These are phyloP conservation scores for Vaccinium darrowii DNA, from an alignment of 148 eudicot genomes.

Conservation along the genomic window DNA sequence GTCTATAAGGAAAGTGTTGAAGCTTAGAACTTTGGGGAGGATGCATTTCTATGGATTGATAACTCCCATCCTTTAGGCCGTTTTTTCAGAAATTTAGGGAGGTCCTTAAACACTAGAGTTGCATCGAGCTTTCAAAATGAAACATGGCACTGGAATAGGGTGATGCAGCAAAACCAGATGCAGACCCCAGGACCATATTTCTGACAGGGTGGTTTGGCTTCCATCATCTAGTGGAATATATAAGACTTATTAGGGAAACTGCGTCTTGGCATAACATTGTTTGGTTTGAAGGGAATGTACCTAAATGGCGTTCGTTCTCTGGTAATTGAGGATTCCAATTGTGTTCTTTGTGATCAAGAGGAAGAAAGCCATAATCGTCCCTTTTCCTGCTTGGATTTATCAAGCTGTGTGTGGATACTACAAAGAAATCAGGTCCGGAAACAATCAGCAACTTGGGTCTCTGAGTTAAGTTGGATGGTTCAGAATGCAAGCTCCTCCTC, in stretches of 20 bases:
- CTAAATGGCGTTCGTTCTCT: background rate
- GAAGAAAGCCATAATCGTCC: background rate
- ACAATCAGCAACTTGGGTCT: too few relatives aligned
- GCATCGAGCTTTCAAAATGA: background rate
- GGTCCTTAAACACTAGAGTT: background rate
- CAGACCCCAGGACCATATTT: background rate
- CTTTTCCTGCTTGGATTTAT: background rate
- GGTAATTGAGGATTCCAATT: background rate
- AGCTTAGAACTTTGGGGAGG: background rate
- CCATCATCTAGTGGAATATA: background rate
- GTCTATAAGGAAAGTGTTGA: slow-evolving; percentile 1
- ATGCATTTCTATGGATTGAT: background rate
- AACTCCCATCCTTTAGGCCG: background rate
- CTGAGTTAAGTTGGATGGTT: background rate
- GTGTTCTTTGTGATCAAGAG: background rate
- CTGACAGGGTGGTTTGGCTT: background rate
- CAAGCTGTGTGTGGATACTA: background rate
- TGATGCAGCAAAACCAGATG: background rate
- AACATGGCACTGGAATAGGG: background rate
- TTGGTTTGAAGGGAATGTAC: background rate
- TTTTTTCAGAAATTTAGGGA: background rate
- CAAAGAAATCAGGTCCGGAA: background rate
- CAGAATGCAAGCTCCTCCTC: background rate
- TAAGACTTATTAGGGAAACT: background rate
- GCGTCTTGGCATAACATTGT: background rate